Conservation (phyloP, 495 filamentous ascomycete species). For the Trichoderma virens region DNA sequence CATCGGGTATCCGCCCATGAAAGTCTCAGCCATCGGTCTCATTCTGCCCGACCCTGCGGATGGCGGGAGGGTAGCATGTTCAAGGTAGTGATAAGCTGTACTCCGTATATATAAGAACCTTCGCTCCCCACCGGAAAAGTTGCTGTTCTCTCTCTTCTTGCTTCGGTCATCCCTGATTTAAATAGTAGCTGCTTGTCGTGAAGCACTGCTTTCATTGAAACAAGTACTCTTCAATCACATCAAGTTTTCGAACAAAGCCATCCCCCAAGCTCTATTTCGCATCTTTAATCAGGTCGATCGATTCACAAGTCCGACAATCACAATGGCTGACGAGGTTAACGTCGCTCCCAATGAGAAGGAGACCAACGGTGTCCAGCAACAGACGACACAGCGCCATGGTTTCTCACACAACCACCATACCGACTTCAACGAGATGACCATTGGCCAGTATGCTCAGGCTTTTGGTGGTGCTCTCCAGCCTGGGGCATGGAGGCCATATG, state of each 20-base stretch:
- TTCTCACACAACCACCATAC: neutral
- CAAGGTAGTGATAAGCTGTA: neutral
- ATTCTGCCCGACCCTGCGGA: neutral
- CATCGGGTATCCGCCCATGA: neutral
- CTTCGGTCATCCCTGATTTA: neutral
- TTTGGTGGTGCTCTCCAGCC: constrained; percentile 97
- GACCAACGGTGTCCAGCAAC: constrained; percentile 5
- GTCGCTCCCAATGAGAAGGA: constrained; percentile 6
- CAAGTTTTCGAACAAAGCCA: too few relatives aligned
- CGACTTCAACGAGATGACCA: neutral
- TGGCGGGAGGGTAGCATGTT: neutral
- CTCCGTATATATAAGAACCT: neutral
- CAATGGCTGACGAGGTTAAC: neutral
- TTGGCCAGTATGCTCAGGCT: constrained; percentile 41
- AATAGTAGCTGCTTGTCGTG: neutral
- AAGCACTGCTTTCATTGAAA: neutral
- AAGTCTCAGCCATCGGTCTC: constrained; percentile 7
- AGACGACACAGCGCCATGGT: neutral
- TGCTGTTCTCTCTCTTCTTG: neutral
- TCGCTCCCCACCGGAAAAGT: constrained; percentile 6
- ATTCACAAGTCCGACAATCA: neutral
- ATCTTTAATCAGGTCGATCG: neutral
- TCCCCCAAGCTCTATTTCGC: too few relatives aligned
- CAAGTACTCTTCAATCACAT: neutral
- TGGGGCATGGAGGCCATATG: constrained; percentile 73